These are phyloP conservation scores for Diaporthe nobilis DNA, from an alignment of 2,329 filamentous ascomycete genomes.

Conservation along the genomic window DNA sequence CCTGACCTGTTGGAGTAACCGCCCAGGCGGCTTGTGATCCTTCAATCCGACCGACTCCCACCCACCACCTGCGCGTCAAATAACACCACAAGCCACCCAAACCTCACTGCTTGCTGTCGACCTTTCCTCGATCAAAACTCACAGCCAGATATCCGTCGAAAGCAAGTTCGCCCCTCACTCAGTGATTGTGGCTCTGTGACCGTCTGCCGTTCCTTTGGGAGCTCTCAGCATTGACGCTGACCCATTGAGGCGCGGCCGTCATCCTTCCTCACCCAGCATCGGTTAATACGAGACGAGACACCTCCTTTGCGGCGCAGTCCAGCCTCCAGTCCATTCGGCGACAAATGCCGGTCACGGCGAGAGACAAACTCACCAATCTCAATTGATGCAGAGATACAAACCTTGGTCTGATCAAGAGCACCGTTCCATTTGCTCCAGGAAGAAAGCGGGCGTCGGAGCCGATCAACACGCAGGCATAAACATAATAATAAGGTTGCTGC, in stretches of 20 bases:
- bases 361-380: not conserved
- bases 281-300: constrained; percentile 16
- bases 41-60: not conserved
- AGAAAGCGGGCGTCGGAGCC: not conserved
- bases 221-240: constrained; percentile 30
- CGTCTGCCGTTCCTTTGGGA: not conserved
- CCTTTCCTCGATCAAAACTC: not conserved
- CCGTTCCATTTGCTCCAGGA: not conserved
- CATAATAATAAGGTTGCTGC: constrained; percentile 21
- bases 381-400: not conserved
- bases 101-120: not conserved
- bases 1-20: constrained; percentile 9
- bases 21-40: constrained; percentile 26
- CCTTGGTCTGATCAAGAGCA: not conserved
- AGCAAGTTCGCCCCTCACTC: not conserved
- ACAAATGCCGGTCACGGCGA: not conserved
- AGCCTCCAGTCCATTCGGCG: not conserved
- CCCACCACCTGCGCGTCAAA: not conserved
- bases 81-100: not conserved
- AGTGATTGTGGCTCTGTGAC: not conserved
- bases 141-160: not conserved
- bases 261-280: not conserved
- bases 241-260: constrained; percentile 7
- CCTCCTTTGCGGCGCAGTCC: constrained; percentile 26
- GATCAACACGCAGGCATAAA: constrained; percentile 3